These are phyloP conservation scores for Cladobotryum protrusum DNA, from an alignment of 2,329 filamentous ascomycete species.

Conservation along the genomic window DNA sequence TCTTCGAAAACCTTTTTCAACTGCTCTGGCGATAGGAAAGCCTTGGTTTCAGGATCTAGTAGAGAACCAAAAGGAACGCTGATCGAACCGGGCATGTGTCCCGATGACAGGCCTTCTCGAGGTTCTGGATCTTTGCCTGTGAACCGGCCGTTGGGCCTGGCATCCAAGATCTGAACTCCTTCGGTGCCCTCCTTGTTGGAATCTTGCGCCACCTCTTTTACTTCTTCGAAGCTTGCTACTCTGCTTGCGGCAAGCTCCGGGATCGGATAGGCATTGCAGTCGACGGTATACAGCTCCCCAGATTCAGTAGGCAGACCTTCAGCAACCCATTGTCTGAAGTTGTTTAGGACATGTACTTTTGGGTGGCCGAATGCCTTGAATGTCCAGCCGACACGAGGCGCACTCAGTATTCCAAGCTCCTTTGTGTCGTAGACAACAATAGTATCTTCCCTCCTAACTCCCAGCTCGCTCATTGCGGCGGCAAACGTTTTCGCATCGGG, in stretches of 20 bases:
- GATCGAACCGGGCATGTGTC: slow-evolving; percentile 85
- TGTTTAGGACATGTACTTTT: slow-evolving; percentile 86
- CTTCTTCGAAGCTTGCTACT: slow-evolving; percentile 75
- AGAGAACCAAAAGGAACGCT: slow-evolving; percentile 75
- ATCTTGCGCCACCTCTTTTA: slow-evolving; percentile 70
- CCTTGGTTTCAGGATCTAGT: slow-evolving; percentile 76
- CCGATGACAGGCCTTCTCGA: slow-evolving; percentile 75
- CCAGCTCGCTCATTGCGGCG: slow-evolving; percentile 79
- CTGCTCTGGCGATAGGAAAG: slow-evolving; percentile 65
- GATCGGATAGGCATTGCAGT: slow-evolving; percentile 59
- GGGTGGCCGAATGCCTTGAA: slow-evolving; percentile 83
- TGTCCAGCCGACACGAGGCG: slow-evolving; percentile 91
- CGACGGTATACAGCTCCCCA: slow-evolving; percentile 64
- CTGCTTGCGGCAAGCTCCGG: slow-evolving; percentile 54
- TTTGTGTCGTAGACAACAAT: slow-evolving; percentile 92
- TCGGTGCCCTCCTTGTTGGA: slow-evolving; percentile 76
- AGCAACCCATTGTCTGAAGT: slow-evolving; percentile 90
- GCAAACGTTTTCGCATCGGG: slow-evolving; percentile 76
- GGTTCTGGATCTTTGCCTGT: slow-evolving; percentile 80
- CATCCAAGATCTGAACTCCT: slow-evolving; percentile 83
- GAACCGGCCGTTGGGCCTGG: slow-evolving; percentile 73
- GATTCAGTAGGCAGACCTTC: slow-evolving; percentile 75
- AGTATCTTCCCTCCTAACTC: slow-evolving; percentile 79
- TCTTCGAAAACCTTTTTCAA: slow-evolving; percentile 68
- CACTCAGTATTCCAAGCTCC: slow-evolving; percentile 89